A percentile compares a stretch with the other conserved stretches of the same genome.
These are phyloP conservation scores for Hagleromyces aurorensis DNA, from an alignment of 805 yeast genomes.

Conservation along the genomic window DNA sequence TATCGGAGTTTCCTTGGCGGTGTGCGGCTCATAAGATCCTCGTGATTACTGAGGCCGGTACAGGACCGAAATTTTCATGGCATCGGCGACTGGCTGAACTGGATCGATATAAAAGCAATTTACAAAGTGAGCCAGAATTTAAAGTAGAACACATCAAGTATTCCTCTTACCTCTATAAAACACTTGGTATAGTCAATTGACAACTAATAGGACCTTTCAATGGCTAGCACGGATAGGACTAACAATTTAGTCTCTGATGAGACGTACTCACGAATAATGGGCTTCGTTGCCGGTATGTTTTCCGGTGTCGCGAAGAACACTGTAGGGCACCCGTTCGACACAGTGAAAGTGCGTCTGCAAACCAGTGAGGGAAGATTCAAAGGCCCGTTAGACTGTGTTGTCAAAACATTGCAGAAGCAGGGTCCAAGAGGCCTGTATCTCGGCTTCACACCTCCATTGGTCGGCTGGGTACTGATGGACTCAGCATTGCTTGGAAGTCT, in stretches of 20 bases:
- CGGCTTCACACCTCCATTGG: constrained; percentile 88
- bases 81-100: no score
- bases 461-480: constrained; percentile 94
- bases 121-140: constrained; percentile 1
- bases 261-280: constrained; percentile 36
- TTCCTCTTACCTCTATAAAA: neutral
- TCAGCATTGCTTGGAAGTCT: constrained; percentile 83
- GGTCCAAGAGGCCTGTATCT: constrained; percentile 76
- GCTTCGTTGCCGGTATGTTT: constrained; percentile 83
- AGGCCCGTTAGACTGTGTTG: constrained; percentile 77
- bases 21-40: no score
- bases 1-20: no score
- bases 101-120: no score
- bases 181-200: constrained; percentile 1
- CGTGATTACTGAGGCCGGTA: constrained; percentile 7
- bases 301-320: constrained; percentile 82
- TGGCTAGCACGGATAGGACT: constrained; percentile 3
- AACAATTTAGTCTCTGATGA: constrained; percentile 14
- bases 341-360: constrained; percentile 80
- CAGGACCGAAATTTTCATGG: no score
- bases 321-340: constrained; percentile 92
- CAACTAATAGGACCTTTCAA: neutral
- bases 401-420: constrained; percentile 63
- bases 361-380: constrained; percentile 62
- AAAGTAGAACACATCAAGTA: neutral